These are phyloP conservation scores for Yamadazyma sp. DNA, from an alignment of 805 yeast genomes.

Conservation along the genomic window DNA sequence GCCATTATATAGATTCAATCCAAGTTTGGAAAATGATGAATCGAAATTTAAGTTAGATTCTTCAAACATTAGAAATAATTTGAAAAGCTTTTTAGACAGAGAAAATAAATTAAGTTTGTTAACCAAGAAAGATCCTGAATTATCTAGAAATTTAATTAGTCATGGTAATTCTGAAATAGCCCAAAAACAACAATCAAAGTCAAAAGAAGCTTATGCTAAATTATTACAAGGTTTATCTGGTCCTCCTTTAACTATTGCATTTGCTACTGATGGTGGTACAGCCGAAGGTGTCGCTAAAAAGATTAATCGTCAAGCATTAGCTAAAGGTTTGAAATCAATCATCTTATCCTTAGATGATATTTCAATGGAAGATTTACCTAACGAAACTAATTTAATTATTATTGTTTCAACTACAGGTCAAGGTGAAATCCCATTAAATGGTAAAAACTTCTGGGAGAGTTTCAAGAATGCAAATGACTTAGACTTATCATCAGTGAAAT, in stretches of 20 bases:
- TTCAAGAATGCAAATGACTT: conserved; percentile 58
- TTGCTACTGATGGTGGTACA: conserved; percentile 90
- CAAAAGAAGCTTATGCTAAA: conserved; percentile 73
- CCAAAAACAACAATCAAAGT: conserved; percentile 57
- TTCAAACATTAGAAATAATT: conserved; percentile 69
- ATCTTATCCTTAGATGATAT: conserved; percentile 70
- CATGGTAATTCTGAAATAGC: conserved; percentile 60
- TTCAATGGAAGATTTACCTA: conserved; percentile 68
- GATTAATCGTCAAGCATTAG: conserved; percentile 72
- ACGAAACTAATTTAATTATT: conserved; percentile 66
- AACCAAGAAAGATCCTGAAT: conserved; percentile 65
- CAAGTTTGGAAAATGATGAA: conserved; percentile 46
- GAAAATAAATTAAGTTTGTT: conserved; percentile 84
- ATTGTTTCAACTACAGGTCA: conserved; percentile 79
- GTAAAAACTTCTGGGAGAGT: conserved; percentile 73
- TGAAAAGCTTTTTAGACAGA: conserved; percentile 78
- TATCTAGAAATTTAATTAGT: conserved; percentile 68
- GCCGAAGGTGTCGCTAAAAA: conserved; percentile 81
- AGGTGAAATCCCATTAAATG: conserved; percentile 84
- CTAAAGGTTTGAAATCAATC: conserved; percentile 69
- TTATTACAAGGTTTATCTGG: conserved; percentile 86
- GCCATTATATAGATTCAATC: conserved; percentile 90
- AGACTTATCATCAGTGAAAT: conserved; percentile 57
- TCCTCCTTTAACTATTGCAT: conserved; percentile 83
- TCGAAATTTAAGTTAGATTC: conserved; percentile 83